Conservation (phyloP, 2,329 filamentous ascomycete species). For the Colletotrichum musae region DNA sequence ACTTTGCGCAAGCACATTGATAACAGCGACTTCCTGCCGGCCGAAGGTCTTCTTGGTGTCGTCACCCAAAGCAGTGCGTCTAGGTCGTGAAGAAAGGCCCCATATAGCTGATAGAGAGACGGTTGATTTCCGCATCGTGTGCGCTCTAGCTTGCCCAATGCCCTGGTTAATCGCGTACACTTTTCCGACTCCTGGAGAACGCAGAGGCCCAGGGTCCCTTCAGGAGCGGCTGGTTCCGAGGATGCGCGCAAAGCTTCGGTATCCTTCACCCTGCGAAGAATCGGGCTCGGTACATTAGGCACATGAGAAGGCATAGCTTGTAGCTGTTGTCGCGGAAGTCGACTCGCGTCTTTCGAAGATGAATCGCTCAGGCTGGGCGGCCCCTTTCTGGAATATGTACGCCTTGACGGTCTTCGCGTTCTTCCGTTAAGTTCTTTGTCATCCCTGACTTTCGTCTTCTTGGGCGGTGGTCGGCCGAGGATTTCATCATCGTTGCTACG, state of each 20-base stretch:
- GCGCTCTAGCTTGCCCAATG: neutral
- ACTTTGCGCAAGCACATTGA: slow-evolving; percentile 65
- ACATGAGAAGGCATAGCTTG: neutral
- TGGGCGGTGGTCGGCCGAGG: neutral
- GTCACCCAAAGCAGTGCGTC: slow-evolving; percentile 49
- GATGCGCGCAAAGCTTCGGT: neutral
- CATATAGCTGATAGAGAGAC: slow-evolving; percentile 49
- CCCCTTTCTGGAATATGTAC: slow-evolving; percentile 39
- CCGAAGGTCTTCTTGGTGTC: neutral
- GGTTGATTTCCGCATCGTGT: slow-evolving; percentile 42
- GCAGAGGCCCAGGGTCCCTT: neutral
- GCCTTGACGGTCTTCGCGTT: slow-evolving; percentile 42
- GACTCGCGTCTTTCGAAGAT: neutral
- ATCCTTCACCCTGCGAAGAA: slow-evolving; percentile 30
- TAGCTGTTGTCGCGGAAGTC: neutral
- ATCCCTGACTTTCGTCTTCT: slow-evolving; percentile 5
- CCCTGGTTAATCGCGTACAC: slow-evolving; percentile 9
- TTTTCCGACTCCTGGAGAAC: neutral
- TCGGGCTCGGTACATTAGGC: slow-evolving; percentile 28
- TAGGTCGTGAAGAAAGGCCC: slow-evolving; percentile 52
- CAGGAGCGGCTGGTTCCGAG: neutral
- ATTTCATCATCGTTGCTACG: neutral
- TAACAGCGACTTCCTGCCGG: slow-evolving; percentile 56
- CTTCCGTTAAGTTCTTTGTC: slow-evolving; percentile 25
- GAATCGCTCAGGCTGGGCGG: neutral